Base-by-base conservation (phyloP, 768 basidiomycete species). In the Mycena vulgaris region DNA sequence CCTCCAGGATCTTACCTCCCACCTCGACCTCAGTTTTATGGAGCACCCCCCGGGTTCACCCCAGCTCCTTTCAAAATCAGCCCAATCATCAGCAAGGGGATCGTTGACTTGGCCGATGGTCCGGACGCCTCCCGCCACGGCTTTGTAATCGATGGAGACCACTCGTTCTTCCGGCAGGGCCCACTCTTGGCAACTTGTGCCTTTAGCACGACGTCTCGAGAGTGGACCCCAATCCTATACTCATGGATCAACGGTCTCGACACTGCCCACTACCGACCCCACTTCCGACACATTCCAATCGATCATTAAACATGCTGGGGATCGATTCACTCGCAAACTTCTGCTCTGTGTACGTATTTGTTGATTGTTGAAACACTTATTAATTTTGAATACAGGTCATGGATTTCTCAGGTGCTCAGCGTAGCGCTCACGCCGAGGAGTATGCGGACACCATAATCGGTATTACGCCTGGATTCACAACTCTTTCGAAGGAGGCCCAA, bases 191-290 rank as follows among this genome's bases (percentile, higher is more conserved):
- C 69, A 0, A 74, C 73, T 6, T 77, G 75, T 47, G 70, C 60
- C 7, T 79, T 74, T 48, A 75, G 59, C 42, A 7, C 39, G 0
- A 37, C 52, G 5, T 19, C 70, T 0, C 16, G 39, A 0, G 63
- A 63, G 39, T 79, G 78, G 78, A 49, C 68, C 9, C 78, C 78
- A 4, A 63, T 78, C 0, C 62, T 78, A 5, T 79, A 76, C 45
- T 73, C 78, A 1, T 78, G 75, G 72, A 75, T 76, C 39, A 39
- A 73, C 19, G 52, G 70, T 4, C 68, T 62, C 10, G 77, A 79
- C 66, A 68, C 47, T 13, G 52, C 33, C 0, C 78, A 78, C 49
- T 76, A 78, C 59, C 60, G 68, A 3, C 74, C 75, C 0, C 73
- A 75, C 45, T 75, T 75, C 35, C 39, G 33, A 6, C 52, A 49